These are phyloP conservation scores for Tylopilus orsonianus DNA, from an alignment of 1,284 basidiomycete species.

Conservation along the genomic window DNA sequence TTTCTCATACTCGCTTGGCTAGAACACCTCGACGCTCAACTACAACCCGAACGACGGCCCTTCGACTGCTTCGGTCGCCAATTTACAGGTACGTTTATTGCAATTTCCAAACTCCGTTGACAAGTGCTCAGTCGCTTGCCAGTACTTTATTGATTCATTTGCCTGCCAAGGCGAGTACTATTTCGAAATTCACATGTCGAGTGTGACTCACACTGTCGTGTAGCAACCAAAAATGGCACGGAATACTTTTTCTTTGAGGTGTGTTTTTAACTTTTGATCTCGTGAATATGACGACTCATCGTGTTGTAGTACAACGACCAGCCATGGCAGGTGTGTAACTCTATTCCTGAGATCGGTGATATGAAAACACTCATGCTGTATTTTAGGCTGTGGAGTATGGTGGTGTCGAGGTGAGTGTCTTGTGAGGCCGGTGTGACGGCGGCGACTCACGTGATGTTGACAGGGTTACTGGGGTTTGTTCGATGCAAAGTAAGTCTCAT, in stretches of 20 bases:
- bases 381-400: slow-evolving; percentile 48
- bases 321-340: slow-evolving; percentile 68
- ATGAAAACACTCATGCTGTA: slow-evolving; percentile 13
- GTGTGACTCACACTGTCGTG: slow-evolving; percentile 8
- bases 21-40: slow-evolving; percentile 57
- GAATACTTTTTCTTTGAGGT: slow-evolving; percentile 87
- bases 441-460: slow-evolving; percentile 13
- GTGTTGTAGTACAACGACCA: slow-evolving; percentile 76
- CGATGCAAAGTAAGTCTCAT: slow-evolving; percentile 46
- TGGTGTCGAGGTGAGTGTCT: slow-evolving; percentile 76
- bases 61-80: slow-evolving; percentile 63
- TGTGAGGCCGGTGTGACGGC: slow-evolving; percentile 3
- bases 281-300: slow-evolving; percentile 3
- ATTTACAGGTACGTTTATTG: slow-evolving; percentile 55
- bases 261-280: slow-evolving; percentile 18
- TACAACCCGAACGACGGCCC: slow-evolving; percentile 62
- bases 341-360: not conserved
- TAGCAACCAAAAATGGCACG: slow-evolving; percentile 75
- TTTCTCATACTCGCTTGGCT: slow-evolving; percentile 8
- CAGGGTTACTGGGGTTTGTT: slow-evolving; percentile 64
- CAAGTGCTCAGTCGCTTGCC: slow-evolving; percentile 14
- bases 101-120: not conserved
- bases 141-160: slow-evolving; percentile 81
- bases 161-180: slow-evolving; percentile 62
- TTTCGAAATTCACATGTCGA: not conserved